Percentiles rank a stretch among this genome's conserved stretches.
Conservation (phyloP, 768 basidiomycete species). For the Suillus clintonianus region DNA sequence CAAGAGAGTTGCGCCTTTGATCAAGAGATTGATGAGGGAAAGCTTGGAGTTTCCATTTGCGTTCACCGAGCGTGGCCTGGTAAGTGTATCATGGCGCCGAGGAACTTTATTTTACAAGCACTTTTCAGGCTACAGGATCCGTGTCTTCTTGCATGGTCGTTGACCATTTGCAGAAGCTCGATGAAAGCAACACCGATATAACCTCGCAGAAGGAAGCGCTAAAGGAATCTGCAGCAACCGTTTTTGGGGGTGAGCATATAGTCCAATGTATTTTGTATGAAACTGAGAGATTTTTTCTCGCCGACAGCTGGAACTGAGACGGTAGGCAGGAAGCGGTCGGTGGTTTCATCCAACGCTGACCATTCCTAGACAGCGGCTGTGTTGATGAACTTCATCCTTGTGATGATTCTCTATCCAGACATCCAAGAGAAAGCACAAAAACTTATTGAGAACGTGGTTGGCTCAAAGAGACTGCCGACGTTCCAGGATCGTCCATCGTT, state of each 20-base stretch:
- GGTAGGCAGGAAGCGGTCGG: background rate
- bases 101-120: background rate
- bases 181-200: background rate
- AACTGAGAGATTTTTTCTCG: background rate
- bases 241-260: constrained; percentile 3
- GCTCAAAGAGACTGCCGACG: constrained; percentile 10
- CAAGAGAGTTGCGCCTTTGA: constrained; percentile 13
- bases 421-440: constrained; percentile 10
- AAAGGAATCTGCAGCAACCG: constrained; percentile 3
- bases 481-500: constrained; percentile 12
- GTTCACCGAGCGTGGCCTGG: constrained; percentile 16
- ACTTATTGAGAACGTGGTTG: constrained; percentile 13
- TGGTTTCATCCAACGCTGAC: background rate
- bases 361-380: background rate
- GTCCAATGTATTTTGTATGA: background rate
- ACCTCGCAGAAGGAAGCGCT: background rate
- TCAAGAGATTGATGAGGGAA: constrained; percentile 13
- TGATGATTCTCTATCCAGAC: constrained; percentile 13
- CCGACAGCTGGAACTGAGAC: constrained; percentile 1
- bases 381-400: constrained; percentile 11
- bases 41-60: constrained; percentile 22
- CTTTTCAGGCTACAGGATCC: constrained; percentile 7
- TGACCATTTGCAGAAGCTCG: constrained; percentile 2
- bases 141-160: constrained; percentile 8
- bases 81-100: background rate